Conservation (phyloP, 805 yeast species). For the Pichia membranifaciens region DNA sequence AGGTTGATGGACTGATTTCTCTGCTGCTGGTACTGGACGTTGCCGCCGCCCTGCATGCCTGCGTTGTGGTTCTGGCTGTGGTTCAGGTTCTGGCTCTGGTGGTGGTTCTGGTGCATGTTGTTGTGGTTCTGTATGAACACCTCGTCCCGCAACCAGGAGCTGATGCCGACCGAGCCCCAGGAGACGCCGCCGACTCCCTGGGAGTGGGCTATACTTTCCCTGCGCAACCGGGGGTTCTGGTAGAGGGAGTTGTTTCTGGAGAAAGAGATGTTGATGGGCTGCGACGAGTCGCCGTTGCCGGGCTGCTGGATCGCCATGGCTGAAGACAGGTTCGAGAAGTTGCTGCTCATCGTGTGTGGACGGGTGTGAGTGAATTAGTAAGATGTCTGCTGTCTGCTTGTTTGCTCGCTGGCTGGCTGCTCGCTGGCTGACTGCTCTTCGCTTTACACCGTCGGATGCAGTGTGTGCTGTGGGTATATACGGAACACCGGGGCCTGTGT, state of each 20-base stretch:
- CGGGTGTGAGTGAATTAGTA: too few relatives aligned
- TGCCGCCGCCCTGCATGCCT: conserved; percentile 16
- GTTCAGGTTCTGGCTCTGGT: background rate
- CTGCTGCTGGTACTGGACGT: conserved; percentile 10
- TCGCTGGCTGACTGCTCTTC: too few relatives aligned
- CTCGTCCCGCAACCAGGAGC: conserved; percentile 94
- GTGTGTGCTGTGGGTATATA: too few relatives aligned
- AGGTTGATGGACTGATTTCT: conserved; percentile 17
- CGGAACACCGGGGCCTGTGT: too few relatives aligned
- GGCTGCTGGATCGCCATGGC: conserved; percentile 30
- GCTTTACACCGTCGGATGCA: too few relatives aligned
- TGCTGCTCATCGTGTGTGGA: background rate
- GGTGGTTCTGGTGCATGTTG: background rate
- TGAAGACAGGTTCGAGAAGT: conserved; percentile 13
- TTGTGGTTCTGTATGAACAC: conserved; percentile 46
- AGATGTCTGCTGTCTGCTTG: too few relatives aligned
- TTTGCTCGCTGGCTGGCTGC: too few relatives aligned
- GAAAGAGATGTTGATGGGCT: conserved; percentile 36
- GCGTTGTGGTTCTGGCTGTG: conserved; percentile 9
- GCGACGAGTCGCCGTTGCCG: conserved; percentile 20
- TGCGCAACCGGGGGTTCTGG: conserved; percentile 51
- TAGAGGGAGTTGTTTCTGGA: conserved; percentile 34
- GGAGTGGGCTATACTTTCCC: conserved; percentile 91
- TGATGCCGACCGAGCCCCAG: conserved; percentile 94
- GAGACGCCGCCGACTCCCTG: conserved; percentile 98